Evolutionary conservation across 352 stramenopile species (phyloP).

Genomic region (Phytophthora megakarya): DNA sequence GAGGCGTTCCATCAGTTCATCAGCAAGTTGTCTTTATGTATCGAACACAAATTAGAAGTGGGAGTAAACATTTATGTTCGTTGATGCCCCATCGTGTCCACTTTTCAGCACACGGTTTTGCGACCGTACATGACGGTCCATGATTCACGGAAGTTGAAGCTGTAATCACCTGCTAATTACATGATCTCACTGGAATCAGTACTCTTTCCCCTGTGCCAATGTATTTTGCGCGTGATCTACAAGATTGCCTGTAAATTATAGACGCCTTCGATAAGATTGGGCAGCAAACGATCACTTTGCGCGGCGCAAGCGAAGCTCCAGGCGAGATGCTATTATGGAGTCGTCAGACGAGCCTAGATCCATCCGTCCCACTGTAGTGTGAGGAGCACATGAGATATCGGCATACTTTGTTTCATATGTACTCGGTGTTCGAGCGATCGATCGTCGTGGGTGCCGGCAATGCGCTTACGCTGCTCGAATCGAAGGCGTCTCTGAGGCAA

Average conservation of each 20-base stretch:
- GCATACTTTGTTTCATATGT: conserved; percentile 19
- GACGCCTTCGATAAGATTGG: no score
- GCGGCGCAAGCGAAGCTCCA: not conserved
- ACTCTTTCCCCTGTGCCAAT: no score
- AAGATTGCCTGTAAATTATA: no score
- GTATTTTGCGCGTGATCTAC: no score
- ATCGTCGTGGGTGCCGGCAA: not conserved
- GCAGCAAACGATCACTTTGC: not conserved
- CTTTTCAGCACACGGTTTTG: conserved; percentile 17
- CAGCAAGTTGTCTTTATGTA: conserved; percentile 15
- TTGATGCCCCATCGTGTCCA: conserved; percentile 25
- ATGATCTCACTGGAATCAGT: no score
- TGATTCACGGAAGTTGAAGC: not conserved
- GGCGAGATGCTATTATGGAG: not conserved
- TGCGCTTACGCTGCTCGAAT: conserved; percentile 8
- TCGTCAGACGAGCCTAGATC: conserved; percentile 18
- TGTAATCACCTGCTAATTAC: no score
- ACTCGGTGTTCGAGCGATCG: conserved; percentile 19
- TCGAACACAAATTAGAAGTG: not conserved
- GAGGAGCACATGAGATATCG: conserved; percentile 37
- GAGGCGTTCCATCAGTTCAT: no score
- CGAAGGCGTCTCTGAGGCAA: not conserved
- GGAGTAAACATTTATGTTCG: conserved; percentile 12
- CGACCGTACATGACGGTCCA: not conserved
- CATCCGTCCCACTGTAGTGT: conserved; percentile 16